These are phyloP conservation scores for Parmelia sp. DNA, from an alignment of 495 filamentous ascomycete genomes.

Conservation along the genomic window DNA sequence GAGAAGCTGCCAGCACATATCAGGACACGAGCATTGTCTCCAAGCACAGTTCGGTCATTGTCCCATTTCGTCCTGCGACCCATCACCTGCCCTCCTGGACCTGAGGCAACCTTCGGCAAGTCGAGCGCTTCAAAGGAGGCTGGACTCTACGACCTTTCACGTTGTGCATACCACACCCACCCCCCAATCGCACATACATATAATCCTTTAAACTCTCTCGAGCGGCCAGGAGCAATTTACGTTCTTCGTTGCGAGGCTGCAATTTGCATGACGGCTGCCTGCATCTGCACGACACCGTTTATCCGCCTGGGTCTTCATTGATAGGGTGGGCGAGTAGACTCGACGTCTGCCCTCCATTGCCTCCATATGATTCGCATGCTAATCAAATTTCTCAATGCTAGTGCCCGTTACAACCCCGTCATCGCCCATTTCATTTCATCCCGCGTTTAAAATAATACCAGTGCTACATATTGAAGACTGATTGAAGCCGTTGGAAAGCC, in stretches of 20 bases:
- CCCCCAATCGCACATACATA: not conserved
- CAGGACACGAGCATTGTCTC: not conserved
- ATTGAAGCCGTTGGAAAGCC: not conserved
- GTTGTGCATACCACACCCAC: not conserved
- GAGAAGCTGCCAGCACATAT: not conserved
- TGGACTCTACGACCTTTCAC: not conserved
- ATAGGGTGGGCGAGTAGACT: constrained; percentile 18
- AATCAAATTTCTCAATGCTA: constrained; percentile 11
- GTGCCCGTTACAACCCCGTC: constrained; percentile 7
- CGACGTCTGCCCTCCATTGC: constrained; percentile 13
- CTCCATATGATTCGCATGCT: constrained; percentile 17
- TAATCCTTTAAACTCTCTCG: not conserved
- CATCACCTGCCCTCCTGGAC: not conserved
- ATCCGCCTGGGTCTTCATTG: constrained; percentile 20
- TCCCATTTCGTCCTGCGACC: not conserved
- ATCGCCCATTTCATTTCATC: not conserved
- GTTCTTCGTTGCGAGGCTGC: constrained; percentile 11
- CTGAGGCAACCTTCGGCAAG: constrained; percentile 1
- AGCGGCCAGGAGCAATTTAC: constrained; percentile 16
- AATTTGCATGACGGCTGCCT: constrained; percentile 21
- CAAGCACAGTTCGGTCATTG: not conserved
- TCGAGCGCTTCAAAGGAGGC: not conserved
- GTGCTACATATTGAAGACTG: not conserved
- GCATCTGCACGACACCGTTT: constrained; percentile 23
- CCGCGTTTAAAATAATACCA: not conserved